These are phyloP conservation scores for Hura crepitans DNA, from an alignment of 441 rosid species.

Conservation along the genomic window DNA sequence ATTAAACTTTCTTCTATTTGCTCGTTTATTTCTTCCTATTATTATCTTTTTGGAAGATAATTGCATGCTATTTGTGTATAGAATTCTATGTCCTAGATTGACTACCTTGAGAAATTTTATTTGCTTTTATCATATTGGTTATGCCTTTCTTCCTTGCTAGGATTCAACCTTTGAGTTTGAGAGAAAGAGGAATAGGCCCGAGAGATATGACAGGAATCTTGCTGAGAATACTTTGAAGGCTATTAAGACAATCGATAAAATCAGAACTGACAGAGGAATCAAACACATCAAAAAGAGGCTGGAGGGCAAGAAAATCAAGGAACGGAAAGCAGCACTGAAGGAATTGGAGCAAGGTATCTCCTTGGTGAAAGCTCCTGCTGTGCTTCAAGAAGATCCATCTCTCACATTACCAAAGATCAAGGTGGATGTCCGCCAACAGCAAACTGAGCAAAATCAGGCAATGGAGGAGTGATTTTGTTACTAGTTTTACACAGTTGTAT, in stretches of 20 bases:
- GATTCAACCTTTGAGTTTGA: constrained; percentile 91
- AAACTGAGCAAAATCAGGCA: constrained; percentile 42
- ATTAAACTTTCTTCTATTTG: background rate
- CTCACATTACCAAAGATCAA: too few relatives aligned
- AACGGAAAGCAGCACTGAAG: constrained; percentile 28
- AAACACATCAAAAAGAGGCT: constrained; percentile 57
- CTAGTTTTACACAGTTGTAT: background rate
- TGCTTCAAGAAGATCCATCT: constrained; percentile 34
- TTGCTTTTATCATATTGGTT: background rate
- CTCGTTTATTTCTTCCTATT: background rate
- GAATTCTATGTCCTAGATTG: background rate
- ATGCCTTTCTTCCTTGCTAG: constrained; percentile 25
- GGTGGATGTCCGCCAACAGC: constrained; percentile 42
- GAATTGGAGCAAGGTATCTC: constrained; percentile 49
- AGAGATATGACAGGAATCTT: constrained; percentile 79
- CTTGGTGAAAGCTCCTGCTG: constrained; percentile 50
- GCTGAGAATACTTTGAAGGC: constrained; percentile 60
- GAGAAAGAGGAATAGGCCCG: constrained; percentile 89
- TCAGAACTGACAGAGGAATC: constrained; percentile 49
- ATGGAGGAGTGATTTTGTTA: constrained; percentile 62
- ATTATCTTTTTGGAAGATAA: too few relatives aligned
- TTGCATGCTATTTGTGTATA: background rate
- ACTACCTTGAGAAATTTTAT: background rate
- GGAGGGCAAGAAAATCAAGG: constrained; percentile 43
- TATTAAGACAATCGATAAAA: constrained; percentile 74